Evolutionary conservation across 768 basidiomycete genomes (phyloP).

Genomic region (Suillus occidentalis): DNA sequence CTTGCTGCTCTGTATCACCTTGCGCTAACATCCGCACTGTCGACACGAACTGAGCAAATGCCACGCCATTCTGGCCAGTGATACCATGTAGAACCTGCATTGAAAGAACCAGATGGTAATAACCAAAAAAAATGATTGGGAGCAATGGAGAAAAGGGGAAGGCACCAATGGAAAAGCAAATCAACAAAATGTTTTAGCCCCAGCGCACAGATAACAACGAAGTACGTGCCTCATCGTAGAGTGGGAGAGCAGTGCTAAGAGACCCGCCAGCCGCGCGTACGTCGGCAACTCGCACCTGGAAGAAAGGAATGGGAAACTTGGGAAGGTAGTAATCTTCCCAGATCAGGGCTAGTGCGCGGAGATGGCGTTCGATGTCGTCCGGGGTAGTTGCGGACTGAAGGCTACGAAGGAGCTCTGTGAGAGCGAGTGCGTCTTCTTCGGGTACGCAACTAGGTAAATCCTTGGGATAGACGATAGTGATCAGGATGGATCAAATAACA

Average conservation of each 20-base stretch:
- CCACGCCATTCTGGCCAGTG: conserved; percentile 16
- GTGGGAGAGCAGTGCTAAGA: conserved; percentile 28
- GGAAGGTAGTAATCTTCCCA: conserved; percentile 35
- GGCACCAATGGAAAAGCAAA: conserved; percentile 2
- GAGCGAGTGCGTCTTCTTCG: conserved; percentile 20
- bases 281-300: conserved; percentile 32
- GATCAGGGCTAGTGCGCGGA: conserved; percentile 28
- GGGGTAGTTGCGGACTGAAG: conserved; percentile 17
- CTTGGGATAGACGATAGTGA: conserved; percentile 11
- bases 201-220: neutral
- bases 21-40: conserved; percentile 25
- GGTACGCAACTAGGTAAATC: conserved; percentile 23
- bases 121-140: neutral
- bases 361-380: conserved; percentile 19
- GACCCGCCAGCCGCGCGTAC: conserved; percentile 32
- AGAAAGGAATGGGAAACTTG: conserved; percentile 31
- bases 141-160: neutral
- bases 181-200: neutral
- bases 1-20: conserved; percentile 26
- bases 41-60: conserved; percentile 27
- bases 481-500: neutral
- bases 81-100: conserved; percentile 26
- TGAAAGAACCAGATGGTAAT: neutral
- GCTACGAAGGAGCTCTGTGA: conserved; percentile 18
- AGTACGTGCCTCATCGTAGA: conserved; percentile 31